Conservation (phyloP, 306 rosid genomes). For the Dryas octopetala region DNA sequence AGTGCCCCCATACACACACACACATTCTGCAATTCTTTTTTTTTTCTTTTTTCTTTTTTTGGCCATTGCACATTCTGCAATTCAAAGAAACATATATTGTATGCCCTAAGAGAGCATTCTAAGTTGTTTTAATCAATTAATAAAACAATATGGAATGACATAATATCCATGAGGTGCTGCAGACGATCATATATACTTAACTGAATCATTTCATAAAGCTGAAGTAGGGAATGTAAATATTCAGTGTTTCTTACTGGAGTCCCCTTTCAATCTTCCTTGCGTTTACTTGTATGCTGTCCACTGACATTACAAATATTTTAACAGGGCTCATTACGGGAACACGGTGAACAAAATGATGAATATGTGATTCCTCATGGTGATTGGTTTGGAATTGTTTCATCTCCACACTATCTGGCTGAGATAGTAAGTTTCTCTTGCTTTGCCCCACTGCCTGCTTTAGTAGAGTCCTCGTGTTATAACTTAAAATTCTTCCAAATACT, state of each 20-base stretch:
- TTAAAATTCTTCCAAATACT: not conserved
- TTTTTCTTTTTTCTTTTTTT: not conserved
- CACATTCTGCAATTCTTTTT: not conserved
- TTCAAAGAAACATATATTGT: not conserved
- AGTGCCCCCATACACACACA: not conserved
- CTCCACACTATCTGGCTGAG: conserved; percentile 90
- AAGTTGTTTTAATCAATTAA: not conserved
- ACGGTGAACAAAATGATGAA: conserved; percentile 45
- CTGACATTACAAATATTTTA: conserved; percentile 30
- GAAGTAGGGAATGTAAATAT: not conserved
- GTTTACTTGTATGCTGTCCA: conserved; percentile 13
- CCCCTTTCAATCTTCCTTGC: not conserved
- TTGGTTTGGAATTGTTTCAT: conserved; percentile 83
- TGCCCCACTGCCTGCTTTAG: not conserved
- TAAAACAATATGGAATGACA: not conserved
- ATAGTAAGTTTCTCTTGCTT: conserved; percentile 53
- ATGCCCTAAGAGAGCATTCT: not conserved
- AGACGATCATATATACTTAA: not conserved
- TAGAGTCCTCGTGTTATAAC: not conserved
- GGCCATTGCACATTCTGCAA: not conserved
- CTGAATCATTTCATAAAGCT: not conserved
- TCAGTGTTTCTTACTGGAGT: not conserved
- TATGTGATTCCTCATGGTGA: conserved; percentile 80
- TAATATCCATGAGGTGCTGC: not conserved
- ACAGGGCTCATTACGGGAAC: conserved; percentile 77